Percentiles rank a stretch among this genome's conserved stretches.
These are phyloP conservation scores for Solanum hybrid DNA, from an alignment of 305 asterid species.

Conservation along the genomic window DNA sequence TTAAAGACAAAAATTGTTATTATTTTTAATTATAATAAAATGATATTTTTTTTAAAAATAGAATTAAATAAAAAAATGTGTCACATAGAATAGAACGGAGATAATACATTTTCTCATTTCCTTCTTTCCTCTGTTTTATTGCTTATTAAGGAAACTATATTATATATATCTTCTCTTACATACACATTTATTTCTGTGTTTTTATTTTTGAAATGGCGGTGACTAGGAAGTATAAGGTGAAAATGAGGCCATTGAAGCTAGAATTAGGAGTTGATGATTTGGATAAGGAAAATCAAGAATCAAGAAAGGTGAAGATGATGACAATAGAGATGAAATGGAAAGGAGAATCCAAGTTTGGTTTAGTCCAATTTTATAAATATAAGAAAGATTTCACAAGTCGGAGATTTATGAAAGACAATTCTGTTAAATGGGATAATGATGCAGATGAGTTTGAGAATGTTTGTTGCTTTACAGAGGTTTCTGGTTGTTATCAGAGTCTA, in stretches of 20 bases:
- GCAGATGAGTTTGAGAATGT: constrained; percentile 49
- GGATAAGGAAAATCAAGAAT: background rate
- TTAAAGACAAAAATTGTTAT: too few relatives aligned
- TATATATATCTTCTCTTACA: background rate
- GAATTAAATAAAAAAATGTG: too few relatives aligned
- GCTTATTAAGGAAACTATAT: background rate
- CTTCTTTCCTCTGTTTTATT: background rate
- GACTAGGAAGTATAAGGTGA: constrained; percentile 48
- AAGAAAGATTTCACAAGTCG: constrained; percentile 29
- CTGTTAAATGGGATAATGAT: constrained; percentile 31
- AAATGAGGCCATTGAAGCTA: constrained; percentile 35
- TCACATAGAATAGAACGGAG: background rate
- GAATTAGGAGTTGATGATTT: constrained; percentile 17
- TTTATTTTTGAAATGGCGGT: constrained; percentile 24
- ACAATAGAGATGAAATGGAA: constrained; percentile 52
- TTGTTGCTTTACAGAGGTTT: constrained; percentile 32
- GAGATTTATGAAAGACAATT: constrained; percentile 11
- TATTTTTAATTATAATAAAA: too few relatives aligned
- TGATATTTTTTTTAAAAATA: too few relatives aligned
- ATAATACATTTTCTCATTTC: background rate
- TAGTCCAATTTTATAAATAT: constrained; percentile 31
- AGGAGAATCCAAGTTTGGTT: constrained; percentile 47
- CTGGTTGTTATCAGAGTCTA: constrained; percentile 13
- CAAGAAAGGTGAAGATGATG: constrained; percentile 5
- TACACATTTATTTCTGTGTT: background rate